Conservation (phyloP, 352 stramenopile genomes). For the Plasmopara viticola region DNA sequence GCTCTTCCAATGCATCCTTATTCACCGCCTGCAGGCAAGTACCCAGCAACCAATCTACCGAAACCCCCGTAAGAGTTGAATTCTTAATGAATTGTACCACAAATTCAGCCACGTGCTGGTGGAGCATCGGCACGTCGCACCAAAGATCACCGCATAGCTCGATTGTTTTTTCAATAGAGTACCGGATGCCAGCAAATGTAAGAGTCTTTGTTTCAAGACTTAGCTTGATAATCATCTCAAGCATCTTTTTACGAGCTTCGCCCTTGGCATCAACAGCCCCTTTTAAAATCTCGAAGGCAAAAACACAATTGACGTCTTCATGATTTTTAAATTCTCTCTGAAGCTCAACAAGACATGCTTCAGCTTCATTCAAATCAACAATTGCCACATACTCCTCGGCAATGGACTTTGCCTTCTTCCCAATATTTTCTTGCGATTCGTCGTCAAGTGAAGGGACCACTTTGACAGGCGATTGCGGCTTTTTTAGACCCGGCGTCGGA, state of each 20-base stretch:
- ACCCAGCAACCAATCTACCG: constrained; percentile 65
- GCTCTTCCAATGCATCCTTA: constrained; percentile 52
- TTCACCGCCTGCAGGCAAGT: constrained; percentile 42
- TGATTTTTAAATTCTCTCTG: constrained; percentile 63
- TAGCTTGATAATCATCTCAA: constrained; percentile 63
- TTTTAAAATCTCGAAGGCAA: constrained; percentile 55
- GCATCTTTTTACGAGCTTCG: constrained; percentile 44
- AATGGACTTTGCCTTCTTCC: constrained; percentile 72
- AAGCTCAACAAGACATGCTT: constrained; percentile 53
- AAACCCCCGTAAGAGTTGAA: constrained; percentile 48
- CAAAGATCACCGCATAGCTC: constrained; percentile 57
- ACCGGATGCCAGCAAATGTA: constrained; percentile 47
- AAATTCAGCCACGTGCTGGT: constrained; percentile 67
- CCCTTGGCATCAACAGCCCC: constrained; percentile 63
- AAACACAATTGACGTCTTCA: constrained; percentile 44
- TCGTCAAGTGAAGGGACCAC: constrained; percentile 44
- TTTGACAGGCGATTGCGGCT: constrained; percentile 27
- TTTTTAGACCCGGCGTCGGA: constrained; percentile 19
- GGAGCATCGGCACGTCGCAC: constrained; percentile 80
- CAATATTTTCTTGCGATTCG: constrained; percentile 55
- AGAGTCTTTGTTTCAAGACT: constrained; percentile 54
- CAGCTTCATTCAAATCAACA: constrained; percentile 59
- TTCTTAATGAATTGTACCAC: constrained; percentile 66
- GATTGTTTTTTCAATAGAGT: constrained; percentile 53
- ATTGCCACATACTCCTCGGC: constrained; percentile 77